phyloP scores from a whole-genome alignment of 805 yeast species.

The Candida sanyiensis region DNA sequence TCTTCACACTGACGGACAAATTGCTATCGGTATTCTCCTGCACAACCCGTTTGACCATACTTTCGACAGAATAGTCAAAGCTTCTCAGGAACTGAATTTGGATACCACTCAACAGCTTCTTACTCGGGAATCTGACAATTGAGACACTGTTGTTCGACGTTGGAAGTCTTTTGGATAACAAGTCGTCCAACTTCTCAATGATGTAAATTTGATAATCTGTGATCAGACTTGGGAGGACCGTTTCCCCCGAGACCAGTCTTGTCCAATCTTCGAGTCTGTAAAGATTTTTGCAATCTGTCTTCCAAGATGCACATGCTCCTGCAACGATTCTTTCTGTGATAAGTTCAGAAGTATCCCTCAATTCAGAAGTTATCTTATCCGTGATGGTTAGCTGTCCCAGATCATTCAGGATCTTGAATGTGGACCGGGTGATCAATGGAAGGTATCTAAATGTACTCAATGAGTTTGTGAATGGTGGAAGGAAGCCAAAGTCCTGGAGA shows the following conservation, averaged over 20 bases:
- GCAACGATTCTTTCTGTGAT: constrained; percentile 40
- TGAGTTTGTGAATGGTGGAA: constrained; percentile 63
- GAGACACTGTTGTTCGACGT: constrained; percentile 29
- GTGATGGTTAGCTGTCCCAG: constrained; percentile 40
- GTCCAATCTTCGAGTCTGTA: constrained; percentile 37
- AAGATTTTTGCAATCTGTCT: constrained; percentile 41
- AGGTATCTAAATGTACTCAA: constrained; percentile 51
- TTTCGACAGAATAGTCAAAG: constrained; percentile 42
- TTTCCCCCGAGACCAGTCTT: constrained; percentile 30
- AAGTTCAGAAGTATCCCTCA: constrained; percentile 32
- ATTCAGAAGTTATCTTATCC: constrained; percentile 31
- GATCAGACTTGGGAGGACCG: constrained; percentile 33
- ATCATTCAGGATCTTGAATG: constrained; percentile 37
- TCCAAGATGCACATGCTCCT: constrained; percentile 46
- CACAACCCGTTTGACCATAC: constrained; percentile 36
- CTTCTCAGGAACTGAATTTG: constrained; percentile 37
- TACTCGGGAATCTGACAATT: constrained; percentile 32
- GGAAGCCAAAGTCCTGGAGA: constrained; percentile 41
- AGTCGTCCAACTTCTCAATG: constrained; percentile 28
- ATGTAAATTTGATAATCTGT: constrained; percentile 29
- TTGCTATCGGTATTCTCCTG: constrained; percentile 29
- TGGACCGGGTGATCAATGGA: constrained; percentile 38
- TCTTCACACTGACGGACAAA: constrained; percentile 26
- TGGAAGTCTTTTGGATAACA: constrained; percentile 32
- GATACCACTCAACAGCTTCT: constrained; percentile 32